Conservation (phyloP, 257 asterid genomes). For the Dorcoceras hygrometricum region DNA sequence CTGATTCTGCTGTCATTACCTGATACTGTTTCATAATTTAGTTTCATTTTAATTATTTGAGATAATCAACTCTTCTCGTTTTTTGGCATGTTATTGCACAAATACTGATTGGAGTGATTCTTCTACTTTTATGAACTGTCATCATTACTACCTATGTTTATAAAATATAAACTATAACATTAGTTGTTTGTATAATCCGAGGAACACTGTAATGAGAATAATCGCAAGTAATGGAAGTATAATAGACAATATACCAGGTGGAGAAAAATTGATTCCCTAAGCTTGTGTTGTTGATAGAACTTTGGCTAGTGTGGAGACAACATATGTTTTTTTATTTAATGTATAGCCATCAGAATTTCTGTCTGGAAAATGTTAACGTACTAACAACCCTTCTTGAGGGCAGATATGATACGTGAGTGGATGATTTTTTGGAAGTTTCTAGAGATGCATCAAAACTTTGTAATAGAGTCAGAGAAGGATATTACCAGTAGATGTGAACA, state of each 20-base stretch:
- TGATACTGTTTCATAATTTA: neutral
- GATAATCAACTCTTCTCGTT: neutral
- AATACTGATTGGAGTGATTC: neutral
- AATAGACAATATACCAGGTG: neutral
- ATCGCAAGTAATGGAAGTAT: neutral
- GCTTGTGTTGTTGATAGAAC: too few relatives aligned
- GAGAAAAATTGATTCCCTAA: too few relatives aligned
- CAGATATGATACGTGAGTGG: neutral
- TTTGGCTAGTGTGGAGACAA: too few relatives aligned
- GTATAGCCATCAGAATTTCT: too few relatives aligned
- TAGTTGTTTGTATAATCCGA: neutral
- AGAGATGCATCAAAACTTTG: neutral
- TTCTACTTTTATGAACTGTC: neutral
- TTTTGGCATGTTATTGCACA: neutral
- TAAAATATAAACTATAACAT: neutral
- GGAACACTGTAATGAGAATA: neutral
- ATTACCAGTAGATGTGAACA: neutral
- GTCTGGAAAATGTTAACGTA: neutral
- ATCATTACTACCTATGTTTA: neutral
- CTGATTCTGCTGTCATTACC: constrained; percentile 12
- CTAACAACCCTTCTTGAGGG: neutral
- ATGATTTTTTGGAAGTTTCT: neutral
- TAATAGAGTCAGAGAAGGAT: neutral
- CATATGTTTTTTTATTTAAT: too few relatives aligned
- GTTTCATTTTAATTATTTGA: neutral